Conservation (phyloP, 805 yeast species). For the Wickerhamomyces ciferrii region DNA sequence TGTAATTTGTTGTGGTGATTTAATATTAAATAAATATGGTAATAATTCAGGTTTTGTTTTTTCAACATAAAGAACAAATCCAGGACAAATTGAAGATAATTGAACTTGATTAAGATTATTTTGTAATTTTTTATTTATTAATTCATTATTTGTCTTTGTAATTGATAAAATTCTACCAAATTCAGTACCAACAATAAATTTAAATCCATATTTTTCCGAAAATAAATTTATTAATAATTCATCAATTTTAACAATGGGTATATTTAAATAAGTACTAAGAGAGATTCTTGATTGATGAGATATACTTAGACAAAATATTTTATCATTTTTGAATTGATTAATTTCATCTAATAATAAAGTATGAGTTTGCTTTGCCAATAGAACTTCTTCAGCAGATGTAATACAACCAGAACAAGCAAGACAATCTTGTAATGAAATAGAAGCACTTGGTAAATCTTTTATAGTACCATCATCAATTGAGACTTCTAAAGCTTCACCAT, state of each 20-base stretch:
- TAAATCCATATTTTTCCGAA: constrained; percentile 56
- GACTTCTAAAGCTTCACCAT: constrained; percentile 65
- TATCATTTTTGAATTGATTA: constrained; percentile 24
- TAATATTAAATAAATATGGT: constrained; percentile 64
- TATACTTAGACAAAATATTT: constrained; percentile 65
- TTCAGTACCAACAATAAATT: constrained; percentile 77
- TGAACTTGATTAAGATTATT: constrained; percentile 35
- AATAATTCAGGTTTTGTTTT: constrained; percentile 88
- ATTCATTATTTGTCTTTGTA: constrained; percentile 39
- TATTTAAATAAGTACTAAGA: constrained; percentile 59
- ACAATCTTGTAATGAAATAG: constrained; percentile 87
- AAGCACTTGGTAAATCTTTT: constrained; percentile 61
- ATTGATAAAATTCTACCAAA: constrained; percentile 71
- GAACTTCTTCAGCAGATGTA: constrained; percentile 93
- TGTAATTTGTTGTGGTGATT: constrained; percentile 92
- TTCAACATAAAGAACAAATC: constrained; percentile 94
- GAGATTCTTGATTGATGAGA: constrained; percentile 87
- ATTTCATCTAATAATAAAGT: constrained; percentile 62
- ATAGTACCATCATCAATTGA: constrained; percentile 49
- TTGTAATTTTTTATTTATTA: constrained; percentile 13
- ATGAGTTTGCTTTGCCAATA: constrained; percentile 88
- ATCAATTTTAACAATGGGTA: constrained; percentile 56
- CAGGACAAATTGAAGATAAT: constrained; percentile 82
- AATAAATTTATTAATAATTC: constrained; percentile 53
- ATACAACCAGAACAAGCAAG: constrained; percentile 96